Percentiles rank a stretch among this genome's conserved stretches.
Conservation (phyloP, 202 grass and related monocot genomes). For the Brachypodium distachyon region DNA sequence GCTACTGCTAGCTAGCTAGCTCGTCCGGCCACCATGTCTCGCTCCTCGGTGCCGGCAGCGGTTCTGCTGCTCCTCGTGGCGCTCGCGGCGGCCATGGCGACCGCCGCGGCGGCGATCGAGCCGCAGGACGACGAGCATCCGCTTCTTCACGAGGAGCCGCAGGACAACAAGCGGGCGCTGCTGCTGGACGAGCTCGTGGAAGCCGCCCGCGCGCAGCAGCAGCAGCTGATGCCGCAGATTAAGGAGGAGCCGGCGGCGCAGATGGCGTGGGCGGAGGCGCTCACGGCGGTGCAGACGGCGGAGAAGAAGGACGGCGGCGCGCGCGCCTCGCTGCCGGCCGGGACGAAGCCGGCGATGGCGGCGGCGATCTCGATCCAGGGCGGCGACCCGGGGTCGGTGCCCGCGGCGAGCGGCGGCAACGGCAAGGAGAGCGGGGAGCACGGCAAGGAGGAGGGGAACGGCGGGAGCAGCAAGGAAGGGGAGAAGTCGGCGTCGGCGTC, state of each 20-base stretch:
- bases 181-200: no score
- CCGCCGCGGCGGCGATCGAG: slow-evolving; percentile 1
- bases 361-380: slow-evolving; percentile 16
- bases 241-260: background rate
- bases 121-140: no score
- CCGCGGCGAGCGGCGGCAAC: background rate
- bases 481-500: slow-evolving; percentile 23
- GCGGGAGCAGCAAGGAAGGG: slow-evolving; percentile 17
- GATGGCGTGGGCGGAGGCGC: background rate
- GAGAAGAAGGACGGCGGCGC: background rate
- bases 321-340: background rate
- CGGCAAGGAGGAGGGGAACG: slow-evolving; percentile 3
- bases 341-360: background rate
- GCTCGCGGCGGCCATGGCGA: slow-evolving; percentile 11
- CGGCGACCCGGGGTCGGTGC: slow-evolving; percentile 17
- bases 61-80: slow-evolving; percentile 20
- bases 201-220: no score
- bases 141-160: background rate
- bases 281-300: background rate
- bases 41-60: background rate
- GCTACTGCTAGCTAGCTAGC: no score
- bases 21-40: slow-evolving; percentile 29
- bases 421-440: slow-evolving; percentile 3
- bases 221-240: no score
- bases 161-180: background rate